Evolutionary conservation across 169 alveolate species (phyloP).

Genomic region (Toxoplasma gondii): DNA sequence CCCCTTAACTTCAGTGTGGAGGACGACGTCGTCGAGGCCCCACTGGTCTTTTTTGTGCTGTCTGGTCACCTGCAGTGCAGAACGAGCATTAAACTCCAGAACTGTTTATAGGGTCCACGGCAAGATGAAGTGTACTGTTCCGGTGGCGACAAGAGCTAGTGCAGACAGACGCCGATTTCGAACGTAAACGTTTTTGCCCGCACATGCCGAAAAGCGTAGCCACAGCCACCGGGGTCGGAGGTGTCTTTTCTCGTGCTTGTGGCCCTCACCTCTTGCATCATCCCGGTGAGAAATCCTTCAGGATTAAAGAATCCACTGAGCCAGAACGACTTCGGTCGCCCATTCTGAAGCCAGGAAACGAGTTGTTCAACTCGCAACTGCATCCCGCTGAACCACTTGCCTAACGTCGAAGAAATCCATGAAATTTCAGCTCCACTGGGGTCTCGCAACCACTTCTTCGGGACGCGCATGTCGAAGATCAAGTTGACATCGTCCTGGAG

Average conservation of each 20-base stretch:
- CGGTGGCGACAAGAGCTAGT: not conserved
- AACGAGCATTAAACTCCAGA: not conserved
- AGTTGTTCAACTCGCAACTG: conserved; percentile 91
- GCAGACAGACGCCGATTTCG: not conserved
- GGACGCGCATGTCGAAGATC: conserved; percentile 89
- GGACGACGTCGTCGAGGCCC: conserved; percentile 94
- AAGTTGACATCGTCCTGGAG: conserved; percentile 79
- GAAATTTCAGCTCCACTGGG: conserved; percentile 97
- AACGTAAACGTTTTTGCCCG: not conserved
- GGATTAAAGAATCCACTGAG: conserved; percentile 95
- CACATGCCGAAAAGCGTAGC: not conserved
- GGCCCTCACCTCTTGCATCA: conserved; percentile 90
- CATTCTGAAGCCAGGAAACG: conserved; percentile 91
- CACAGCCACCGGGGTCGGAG: not conserved
- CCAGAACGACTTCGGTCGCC: conserved; percentile 91
- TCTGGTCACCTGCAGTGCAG: conserved; percentile 79
- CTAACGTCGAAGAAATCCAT: conserved; percentile 95
- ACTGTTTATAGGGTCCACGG: not conserved
- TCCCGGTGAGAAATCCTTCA: conserved; percentile 94
- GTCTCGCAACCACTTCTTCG: conserved; percentile 94
- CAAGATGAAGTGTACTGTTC: not conserved
- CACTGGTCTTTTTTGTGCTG: conserved; percentile 91
- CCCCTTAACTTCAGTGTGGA: conserved; percentile 83
- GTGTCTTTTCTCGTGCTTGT: not conserved
- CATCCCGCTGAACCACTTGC: conserved; percentile 95